These are phyloP conservation scores for Cladorrhinum sp. DNA, from an alignment of 2,329 filamentous ascomycete species.

Conservation along the genomic window DNA sequence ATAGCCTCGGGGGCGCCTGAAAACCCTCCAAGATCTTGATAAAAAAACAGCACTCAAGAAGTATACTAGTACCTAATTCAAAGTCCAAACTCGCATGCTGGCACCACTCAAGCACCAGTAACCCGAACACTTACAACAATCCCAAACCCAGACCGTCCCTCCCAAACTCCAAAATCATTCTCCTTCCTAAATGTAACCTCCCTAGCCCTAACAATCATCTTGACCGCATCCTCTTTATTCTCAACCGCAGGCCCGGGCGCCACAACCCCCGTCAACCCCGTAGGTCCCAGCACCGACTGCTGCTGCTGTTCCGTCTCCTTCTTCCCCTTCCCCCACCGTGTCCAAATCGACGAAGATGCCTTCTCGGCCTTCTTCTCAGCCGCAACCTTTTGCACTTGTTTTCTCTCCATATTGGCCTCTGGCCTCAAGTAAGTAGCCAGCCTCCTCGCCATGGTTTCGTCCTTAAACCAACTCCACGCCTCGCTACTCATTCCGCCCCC, in stretches of 20 bases:
- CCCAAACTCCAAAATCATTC: slow-evolving; percentile 52
- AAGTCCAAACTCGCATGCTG: too few species aligned
- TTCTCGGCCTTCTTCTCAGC: slow-evolving; percentile 35
- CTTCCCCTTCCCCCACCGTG: slow-evolving; percentile 33
- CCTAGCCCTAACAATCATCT: slow-evolving; percentile 43
- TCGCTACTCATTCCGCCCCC: neutral
- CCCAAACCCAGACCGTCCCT: slow-evolving; percentile 49
- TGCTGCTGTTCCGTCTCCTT: slow-evolving; percentile 14
- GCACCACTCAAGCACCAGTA: neutral
- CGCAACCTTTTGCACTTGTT: slow-evolving; percentile 32
- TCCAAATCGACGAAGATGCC: slow-evolving; percentile 23
- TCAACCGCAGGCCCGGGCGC: neutral
- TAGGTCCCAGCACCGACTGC: neutral
- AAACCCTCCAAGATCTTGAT: too few species aligned
- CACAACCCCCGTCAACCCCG: slow-evolving; percentile 9
- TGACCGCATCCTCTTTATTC: slow-evolving; percentile 29
- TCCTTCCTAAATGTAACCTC: slow-evolving; percentile 50
- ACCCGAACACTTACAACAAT: slow-evolving; percentile 42
- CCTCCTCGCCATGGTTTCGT: slow-evolving; percentile 45
- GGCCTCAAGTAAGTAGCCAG: slow-evolving; percentile 46
- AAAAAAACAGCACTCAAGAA: too few species aligned
- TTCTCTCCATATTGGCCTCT: slow-evolving; percentile 28
- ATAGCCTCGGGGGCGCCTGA: too few species aligned
- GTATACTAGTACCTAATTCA: too few species aligned
- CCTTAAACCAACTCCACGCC: slow-evolving; percentile 43